Conservation (phyloP, 805 yeast species). For the Saturnispora hagleri region DNA sequence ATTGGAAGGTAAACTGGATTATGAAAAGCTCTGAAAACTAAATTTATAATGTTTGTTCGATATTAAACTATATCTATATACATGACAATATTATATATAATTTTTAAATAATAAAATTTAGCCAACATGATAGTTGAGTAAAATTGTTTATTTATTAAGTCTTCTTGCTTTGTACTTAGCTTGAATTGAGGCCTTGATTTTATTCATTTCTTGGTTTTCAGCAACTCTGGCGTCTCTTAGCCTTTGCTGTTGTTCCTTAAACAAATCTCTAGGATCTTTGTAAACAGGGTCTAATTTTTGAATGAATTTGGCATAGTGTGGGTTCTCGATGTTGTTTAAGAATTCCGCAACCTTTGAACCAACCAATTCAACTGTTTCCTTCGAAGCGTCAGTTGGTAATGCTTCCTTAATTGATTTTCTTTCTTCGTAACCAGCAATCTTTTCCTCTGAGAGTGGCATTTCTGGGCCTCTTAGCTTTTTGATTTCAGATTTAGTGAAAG, state of each 20-base stretch:
- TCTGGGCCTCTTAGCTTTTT: slow-evolving; percentile 56
- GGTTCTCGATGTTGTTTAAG: slow-evolving; percentile 26
- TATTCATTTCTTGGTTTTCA: slow-evolving; percentile 20
- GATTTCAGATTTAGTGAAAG: slow-evolving; percentile 51
- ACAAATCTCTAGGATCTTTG: slow-evolving; percentile 14
- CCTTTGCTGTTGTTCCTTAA: slow-evolving; percentile 15
- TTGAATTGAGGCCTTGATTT: slow-evolving; percentile 12
- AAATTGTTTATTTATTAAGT: slow-evolving; percentile 7
- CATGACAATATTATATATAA: background rate
- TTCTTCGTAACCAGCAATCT: slow-evolving; percentile 53
- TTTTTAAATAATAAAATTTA: background rate
- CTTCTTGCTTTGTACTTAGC: slow-evolving; percentile 17
- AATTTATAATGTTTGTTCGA: background rate
- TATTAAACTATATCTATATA: background rate
- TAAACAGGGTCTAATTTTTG: slow-evolving; percentile 21
- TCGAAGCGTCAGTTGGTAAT: slow-evolving; percentile 30
- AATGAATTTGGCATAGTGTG: slow-evolving; percentile 24
- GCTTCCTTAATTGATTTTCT: slow-evolving; percentile 37
- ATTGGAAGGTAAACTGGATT: slow-evolving; percentile 91
- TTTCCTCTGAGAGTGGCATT: slow-evolving; percentile 66
- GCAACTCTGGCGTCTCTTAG: slow-evolving; percentile 14
- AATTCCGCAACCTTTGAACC: slow-evolving; percentile 33
- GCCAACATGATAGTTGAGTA: background rate
- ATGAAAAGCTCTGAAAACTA: slow-evolving; percentile 68
- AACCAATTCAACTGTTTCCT: slow-evolving; percentile 36